These are phyloP conservation scores for Phaseolus coccineus DNA, from an alignment of 331 rosid species.

Conservation along the genomic window DNA sequence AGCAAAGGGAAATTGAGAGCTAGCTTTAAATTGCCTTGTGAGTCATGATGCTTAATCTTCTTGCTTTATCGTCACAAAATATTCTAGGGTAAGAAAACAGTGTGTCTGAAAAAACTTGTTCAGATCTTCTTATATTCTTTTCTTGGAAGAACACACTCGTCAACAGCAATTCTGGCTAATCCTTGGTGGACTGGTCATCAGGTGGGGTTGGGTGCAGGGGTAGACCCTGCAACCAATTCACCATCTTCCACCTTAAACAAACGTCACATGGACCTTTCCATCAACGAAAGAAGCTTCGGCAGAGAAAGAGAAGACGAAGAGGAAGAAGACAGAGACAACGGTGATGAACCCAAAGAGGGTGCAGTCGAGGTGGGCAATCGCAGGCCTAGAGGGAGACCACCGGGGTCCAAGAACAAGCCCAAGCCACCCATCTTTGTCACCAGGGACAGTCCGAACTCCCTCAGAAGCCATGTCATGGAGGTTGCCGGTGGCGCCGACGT, in stretches of 20 bases:
- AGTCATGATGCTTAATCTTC: slow-evolving; percentile 6
- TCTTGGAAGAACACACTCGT: not conserved
- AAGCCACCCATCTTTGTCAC: slow-evolving; percentile 88
- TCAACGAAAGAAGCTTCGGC: slow-evolving; percentile 50
- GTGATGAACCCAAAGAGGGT: slow-evolving; percentile 74
- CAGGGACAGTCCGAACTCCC: slow-evolving; percentile 83
- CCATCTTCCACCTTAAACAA: slow-evolving; percentile 45
- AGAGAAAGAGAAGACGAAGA: slow-evolving; percentile 21
- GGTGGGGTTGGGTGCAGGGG: slow-evolving; percentile 65
- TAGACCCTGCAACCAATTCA: slow-evolving; percentile 64
- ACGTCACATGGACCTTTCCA: slow-evolving; percentile 54
- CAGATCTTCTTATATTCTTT: not conserved
- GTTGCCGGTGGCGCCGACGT: slow-evolving; percentile 79
- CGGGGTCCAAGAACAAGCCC: slow-evolving; percentile 91
- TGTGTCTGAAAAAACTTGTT: too few species aligned
- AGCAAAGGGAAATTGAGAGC: slow-evolving; percentile 15
- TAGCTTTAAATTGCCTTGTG: slow-evolving; percentile 26
- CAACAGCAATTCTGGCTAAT: slow-evolving; percentile 66
- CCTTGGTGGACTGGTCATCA: slow-evolving; percentile 85
- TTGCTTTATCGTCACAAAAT: not conserved
- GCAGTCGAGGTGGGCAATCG: slow-evolving; percentile 76
- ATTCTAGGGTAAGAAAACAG: not conserved
- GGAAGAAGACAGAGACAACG: slow-evolving; percentile 61
- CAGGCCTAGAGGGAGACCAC: slow-evolving; percentile 87
- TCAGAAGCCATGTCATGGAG: slow-evolving; percentile 87